These are phyloP conservation scores for Trichoderma virens DNA, from an alignment of 495 filamentous ascomycete genomes.

Conservation along the genomic window DNA sequence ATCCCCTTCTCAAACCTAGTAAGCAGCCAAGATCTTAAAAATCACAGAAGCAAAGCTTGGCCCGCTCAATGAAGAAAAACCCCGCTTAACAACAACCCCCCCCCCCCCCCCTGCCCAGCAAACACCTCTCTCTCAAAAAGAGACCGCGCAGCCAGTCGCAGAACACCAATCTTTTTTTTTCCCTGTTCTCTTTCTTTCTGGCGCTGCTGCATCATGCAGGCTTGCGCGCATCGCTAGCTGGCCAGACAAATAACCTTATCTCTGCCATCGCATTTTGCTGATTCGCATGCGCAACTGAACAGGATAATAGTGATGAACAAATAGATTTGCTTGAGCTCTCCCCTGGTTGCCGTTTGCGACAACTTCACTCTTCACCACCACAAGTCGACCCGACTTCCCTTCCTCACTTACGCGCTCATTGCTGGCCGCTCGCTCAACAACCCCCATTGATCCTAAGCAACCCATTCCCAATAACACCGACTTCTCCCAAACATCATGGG, in stretches of 20 bases:
- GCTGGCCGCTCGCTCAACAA: too few relatives aligned
- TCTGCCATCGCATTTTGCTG: background rate
- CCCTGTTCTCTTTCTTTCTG: background rate
- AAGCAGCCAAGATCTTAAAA: too few relatives aligned
- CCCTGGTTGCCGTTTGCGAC: background rate
- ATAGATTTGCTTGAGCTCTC: background rate
- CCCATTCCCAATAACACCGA: background rate
- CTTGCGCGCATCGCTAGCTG: background rate
- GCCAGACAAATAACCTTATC: background rate
- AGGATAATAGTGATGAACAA: too few relatives aligned
- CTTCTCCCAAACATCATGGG: conserved; percentile 48
- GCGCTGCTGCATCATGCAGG: background rate
- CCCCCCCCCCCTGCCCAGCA: background rate
- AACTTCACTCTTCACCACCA: too few relatives aligned
- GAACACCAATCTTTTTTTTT: background rate
- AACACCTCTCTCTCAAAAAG: background rate
- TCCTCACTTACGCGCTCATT: too few relatives aligned
- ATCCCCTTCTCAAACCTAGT: too few relatives aligned
- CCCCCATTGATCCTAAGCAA: background rate
- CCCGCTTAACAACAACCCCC: too few relatives aligned
- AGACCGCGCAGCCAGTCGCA: background rate
- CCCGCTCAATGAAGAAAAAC: too few relatives aligned
- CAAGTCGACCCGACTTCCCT: too few relatives aligned
- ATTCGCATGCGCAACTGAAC: too few relatives aligned
- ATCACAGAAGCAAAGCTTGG: too few relatives aligned